Evolutionary conservation across 331 rosid genomes (phyloP).

Genomic region (Arachis monticola): DNA sequence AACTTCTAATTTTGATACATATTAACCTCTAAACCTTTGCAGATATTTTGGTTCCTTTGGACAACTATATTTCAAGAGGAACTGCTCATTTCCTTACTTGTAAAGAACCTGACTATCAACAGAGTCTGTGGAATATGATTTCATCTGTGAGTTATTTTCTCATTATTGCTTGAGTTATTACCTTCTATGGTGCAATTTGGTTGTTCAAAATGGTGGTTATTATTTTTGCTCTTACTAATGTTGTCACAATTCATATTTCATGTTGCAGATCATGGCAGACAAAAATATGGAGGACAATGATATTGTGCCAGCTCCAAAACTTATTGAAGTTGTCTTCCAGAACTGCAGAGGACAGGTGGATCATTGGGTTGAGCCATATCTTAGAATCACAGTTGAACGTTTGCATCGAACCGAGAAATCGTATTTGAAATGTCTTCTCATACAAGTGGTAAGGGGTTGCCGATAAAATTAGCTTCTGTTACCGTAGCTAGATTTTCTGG

Average conservation of each 20-base stretch:
- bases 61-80: conserved; percentile 91
- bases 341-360: conserved; percentile 95
- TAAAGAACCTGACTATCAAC: conserved; percentile 88
- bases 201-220: background rate
- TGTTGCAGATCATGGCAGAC: conserved; percentile 74
- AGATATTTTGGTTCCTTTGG: conserved; percentile 97
- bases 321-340: conserved; percentile 92
- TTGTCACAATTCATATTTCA: background rate
- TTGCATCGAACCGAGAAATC: conserved; percentile 74
- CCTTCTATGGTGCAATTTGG: conserved; percentile 13
- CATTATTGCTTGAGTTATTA: conserved; percentile 5
- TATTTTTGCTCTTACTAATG: background rate
- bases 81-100: conserved; percentile 81
- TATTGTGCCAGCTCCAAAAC: conserved; percentile 96
- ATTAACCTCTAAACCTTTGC: conserved; percentile 28
- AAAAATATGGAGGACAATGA: conserved; percentile 86
- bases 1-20: background rate
- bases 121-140: conserved; percentile 92
- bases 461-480: conserved; percentile 9
- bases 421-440: conserved; percentile 81
- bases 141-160: conserved; percentile 68
- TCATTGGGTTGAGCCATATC: conserved; percentile 94
- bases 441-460: conserved; percentile 79
- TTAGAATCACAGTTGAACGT: conserved; percentile 79
- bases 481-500: conserved; percentile 4